Percentiles rank a stretch among this genome's conserved stretches.
phyloP scores from a whole-genome alignment of 805 yeast genomes.

The Metahyphopichia silvanorum region DNA sequence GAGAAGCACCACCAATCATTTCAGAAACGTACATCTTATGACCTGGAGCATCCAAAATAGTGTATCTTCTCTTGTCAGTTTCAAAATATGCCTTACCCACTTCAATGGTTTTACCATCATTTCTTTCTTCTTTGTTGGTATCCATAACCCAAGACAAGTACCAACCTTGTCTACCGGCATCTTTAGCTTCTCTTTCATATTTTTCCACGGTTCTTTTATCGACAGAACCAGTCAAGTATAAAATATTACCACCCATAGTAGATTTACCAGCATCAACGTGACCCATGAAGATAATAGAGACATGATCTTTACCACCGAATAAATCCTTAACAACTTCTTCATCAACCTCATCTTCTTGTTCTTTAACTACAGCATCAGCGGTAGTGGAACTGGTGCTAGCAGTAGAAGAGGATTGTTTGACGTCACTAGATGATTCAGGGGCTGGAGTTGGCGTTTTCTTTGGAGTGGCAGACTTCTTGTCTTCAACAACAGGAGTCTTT shows the following conservation, averaged over 20 bases:
- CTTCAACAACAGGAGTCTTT: slow-evolving; percentile 16
- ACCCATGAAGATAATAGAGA: slow-evolving; percentile 97
- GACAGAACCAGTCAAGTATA: slow-evolving; percentile 92
- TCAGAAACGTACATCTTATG: slow-evolving; percentile 98
- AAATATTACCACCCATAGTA: slow-evolving; percentile 98
- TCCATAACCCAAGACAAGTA: slow-evolving; percentile 99
- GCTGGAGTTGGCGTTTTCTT: slow-evolving; percentile 22
- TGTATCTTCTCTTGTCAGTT: slow-evolving; percentile 96
- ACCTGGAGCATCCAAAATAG: slow-evolving; percentile 98
- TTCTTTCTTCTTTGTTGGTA: slow-evolving; percentile 97
- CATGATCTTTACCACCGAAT: slow-evolving; percentile 97
- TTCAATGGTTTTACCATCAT: slow-evolving; percentile 98
- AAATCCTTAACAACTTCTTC: slow-evolving; percentile 84
- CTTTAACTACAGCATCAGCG: slow-evolving; percentile 57
- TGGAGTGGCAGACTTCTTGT: slow-evolving; percentile 10
- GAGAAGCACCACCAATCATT: slow-evolving; percentile 99
- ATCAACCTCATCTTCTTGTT: slow-evolving; percentile 80
- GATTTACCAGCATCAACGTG: slow-evolving; percentile 99
- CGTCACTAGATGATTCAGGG: slow-evolving; percentile 12
- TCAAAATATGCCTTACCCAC: slow-evolving; percentile 98
- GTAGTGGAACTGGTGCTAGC: slow-evolving; percentile 12
- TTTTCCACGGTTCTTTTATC: slow-evolving; percentile 98
- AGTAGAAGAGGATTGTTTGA: slow-evolving; percentile 10
- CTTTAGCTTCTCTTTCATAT: slow-evolving; percentile 97
- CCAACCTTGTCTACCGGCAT: slow-evolving; percentile 99